phyloP scores from a whole-genome alignment of 345 rosid genomes.

The Geranium rotundifolium region DNA sequence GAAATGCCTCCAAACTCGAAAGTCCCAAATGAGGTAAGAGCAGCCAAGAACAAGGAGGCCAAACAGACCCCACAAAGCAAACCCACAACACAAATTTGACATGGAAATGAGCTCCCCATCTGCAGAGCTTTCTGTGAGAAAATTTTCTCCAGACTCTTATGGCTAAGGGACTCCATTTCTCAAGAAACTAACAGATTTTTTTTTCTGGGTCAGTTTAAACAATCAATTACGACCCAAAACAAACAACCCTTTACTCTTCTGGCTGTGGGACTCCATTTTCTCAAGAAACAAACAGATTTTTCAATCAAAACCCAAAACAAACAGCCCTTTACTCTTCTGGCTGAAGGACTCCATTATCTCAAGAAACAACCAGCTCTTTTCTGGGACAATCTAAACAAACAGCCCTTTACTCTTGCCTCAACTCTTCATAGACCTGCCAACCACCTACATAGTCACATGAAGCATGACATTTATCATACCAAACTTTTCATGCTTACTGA shows the following conservation, averaged over 20 bases:
- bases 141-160: constrained; percentile 65
- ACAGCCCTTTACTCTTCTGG: neutral
- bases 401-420: neutral
- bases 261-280: neutral
- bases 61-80: constrained; percentile 81
- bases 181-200: neutral
- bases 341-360: neutral
- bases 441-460: neutral
- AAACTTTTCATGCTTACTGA: neutral
- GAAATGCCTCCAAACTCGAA: constrained; percentile 46
- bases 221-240: neutral
- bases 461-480: neutral
- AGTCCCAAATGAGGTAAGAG: constrained; percentile 62
- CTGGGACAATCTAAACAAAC: neutral
- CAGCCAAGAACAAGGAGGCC: constrained; percentile 72
- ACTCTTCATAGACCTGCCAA: neutral
- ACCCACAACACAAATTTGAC: constrained; percentile 87
- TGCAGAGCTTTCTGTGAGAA: constrained; percentile 77
- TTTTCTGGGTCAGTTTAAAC: neutral
- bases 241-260: neutral
- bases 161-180: constrained; percentile 43
- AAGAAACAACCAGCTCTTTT: neutral
- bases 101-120: constrained; percentile 76
- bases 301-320: neutral
- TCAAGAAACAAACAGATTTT: neutral